phyloP scores from a whole-genome alignment of 2,329 filamentous ascomycete genomes.

The Phyllosticta capitalensis region DNA sequence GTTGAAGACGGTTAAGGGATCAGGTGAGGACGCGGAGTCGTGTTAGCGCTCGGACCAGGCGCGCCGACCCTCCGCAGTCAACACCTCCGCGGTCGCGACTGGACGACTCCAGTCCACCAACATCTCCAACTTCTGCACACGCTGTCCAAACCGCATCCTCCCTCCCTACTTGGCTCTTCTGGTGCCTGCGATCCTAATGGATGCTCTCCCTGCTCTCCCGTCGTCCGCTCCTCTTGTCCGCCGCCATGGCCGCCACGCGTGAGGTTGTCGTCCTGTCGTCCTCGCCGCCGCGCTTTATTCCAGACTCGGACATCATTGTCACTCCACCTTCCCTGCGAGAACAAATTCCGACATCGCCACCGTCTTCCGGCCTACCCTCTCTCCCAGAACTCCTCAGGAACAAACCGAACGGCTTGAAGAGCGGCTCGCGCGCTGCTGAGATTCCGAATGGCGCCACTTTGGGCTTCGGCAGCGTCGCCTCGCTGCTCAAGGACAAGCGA shows the following conservation, averaged over 20 bases:
- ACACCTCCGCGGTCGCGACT: neutral
- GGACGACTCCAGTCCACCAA: neutral
- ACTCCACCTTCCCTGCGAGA: neutral
- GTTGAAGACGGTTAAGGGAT: too few species aligned
- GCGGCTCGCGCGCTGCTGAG: slow-evolving; percentile 19
- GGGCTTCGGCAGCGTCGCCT: slow-evolving; percentile 26
- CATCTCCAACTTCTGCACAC: neutral
- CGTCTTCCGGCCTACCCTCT: slow-evolving; percentile 19
- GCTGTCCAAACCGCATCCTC: neutral
- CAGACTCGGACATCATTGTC: slow-evolving; percentile 4
- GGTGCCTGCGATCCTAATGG: neutral
- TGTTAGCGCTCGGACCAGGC: too few species aligned
- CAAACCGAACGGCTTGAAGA: slow-evolving; percentile 16
- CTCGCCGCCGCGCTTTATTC: slow-evolving; percentile 16
- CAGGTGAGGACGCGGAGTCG: too few species aligned
- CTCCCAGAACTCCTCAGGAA: slow-evolving; percentile 16
- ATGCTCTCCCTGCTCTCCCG: neutral
- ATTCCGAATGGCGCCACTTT: slow-evolving; percentile 19
- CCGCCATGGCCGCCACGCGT: neutral
- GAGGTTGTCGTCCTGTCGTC: slow-evolving; percentile 22
- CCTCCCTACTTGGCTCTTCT: neutral
- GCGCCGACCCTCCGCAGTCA: too few species aligned
- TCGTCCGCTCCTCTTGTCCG: neutral
- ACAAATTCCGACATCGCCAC: slow-evolving; percentile 5
- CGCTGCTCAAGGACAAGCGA: slow-evolving; percentile 22